A percentile compares a stretch with the other conserved stretches of the same genome.
Conservation (phyloP, 495 filamentous ascomycete species). For the Pseudevernia furfuracea region DNA sequence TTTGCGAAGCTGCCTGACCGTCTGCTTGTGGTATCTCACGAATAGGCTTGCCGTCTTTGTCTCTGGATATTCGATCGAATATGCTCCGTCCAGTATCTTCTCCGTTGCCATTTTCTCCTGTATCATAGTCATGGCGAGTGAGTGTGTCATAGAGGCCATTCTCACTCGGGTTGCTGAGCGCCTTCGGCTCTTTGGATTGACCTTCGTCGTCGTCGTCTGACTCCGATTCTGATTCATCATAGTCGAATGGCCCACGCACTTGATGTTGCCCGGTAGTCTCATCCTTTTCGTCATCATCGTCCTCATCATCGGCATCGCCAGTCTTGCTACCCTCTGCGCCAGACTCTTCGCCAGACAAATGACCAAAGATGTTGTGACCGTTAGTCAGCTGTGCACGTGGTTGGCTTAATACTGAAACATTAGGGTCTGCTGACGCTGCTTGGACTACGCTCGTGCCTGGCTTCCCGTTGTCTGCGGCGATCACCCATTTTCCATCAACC, state of each 20-base stretch:
- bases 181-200: conserved; percentile 26
- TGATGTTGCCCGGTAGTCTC: conserved; percentile 40
- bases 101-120: conserved; percentile 21
- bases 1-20: conserved; percentile 10
- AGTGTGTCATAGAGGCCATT: not conserved
- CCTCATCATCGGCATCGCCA: conserved; percentile 28
- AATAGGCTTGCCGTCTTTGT: conserved; percentile 42
- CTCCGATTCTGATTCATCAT: conserved; percentile 21
- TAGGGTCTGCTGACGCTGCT: conserved; percentile 28
- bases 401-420: conserved; percentile 23
- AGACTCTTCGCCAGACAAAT: conserved; percentile 49
- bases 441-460: not conserved
- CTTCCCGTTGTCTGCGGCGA: conserved; percentile 23
- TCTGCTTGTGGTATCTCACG: conserved; percentile 29
- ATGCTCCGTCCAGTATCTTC: conserved; percentile 39
- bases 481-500: conserved; percentile 17
- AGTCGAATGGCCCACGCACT: conserved; percentile 23
- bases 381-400: conserved; percentile 20
- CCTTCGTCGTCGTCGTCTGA: conserved; percentile 30
- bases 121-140: conserved; percentile 17
- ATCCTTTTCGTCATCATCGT: conserved; percentile 35
- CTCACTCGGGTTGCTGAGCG: conserved; percentile 16
- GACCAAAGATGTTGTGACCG: conserved; percentile 52
- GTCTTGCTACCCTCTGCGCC: conserved; percentile 40
- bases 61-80: conserved; percentile 51